Evolutionary conservation across 2,329 filamentous ascomycete genomes (phyloP).

Genomic region (Hypoxylon rubiginosum): DNA sequence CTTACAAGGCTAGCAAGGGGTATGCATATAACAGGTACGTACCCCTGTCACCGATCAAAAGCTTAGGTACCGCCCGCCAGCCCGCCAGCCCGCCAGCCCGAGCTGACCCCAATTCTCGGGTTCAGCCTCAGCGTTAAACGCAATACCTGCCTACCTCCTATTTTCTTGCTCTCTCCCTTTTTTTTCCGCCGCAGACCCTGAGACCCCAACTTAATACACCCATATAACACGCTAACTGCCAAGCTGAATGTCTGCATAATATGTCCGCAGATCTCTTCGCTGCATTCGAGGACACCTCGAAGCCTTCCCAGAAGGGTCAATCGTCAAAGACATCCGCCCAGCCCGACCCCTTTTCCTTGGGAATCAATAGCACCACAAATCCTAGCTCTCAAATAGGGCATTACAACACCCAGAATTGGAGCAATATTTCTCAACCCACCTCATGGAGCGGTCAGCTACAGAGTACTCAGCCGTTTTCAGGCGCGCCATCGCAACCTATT

Average conservation of each 20-base stretch:
- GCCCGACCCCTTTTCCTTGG: slow-evolving; percentile 43
- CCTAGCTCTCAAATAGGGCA: slow-evolving; percentile 18
- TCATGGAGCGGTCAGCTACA: slow-evolving; percentile 41
- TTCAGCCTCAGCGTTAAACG: slow-evolving; percentile 37
- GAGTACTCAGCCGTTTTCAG: slow-evolving; percentile 44
- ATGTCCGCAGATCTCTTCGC: slow-evolving; percentile 78
- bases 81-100: too few species aligned
- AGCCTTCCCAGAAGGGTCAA: slow-evolving; percentile 43
- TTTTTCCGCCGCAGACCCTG: not conserved
- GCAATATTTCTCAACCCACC: slow-evolving; percentile 23
- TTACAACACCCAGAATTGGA: slow-evolving; percentile 49
- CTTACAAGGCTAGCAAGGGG: slow-evolving; percentile 25
- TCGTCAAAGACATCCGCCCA: slow-evolving; percentile 45
- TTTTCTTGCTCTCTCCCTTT: not conserved
- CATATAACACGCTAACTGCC: not conserved
- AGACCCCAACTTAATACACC: not conserved
- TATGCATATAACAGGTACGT: not conserved
- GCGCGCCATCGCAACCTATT: slow-evolving; percentile 18
- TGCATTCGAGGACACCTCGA: slow-evolving; percentile 67
- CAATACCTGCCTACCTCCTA: slow-evolving; percentile 7
- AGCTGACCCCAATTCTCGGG: slow-evolving; percentile 23
- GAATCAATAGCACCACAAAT: slow-evolving; percentile 17
- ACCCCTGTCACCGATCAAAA: slow-evolving; percentile 33
- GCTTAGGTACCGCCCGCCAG: not conserved
- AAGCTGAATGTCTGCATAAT: slow-evolving; percentile 7